Percentiles rank a stretch among this genome's conserved stretches.
These are phyloP conservation scores for Calonectria henricotiae DNA, from an alignment of 2,329 filamentous ascomycete genomes.

Conservation along the genomic window DNA sequence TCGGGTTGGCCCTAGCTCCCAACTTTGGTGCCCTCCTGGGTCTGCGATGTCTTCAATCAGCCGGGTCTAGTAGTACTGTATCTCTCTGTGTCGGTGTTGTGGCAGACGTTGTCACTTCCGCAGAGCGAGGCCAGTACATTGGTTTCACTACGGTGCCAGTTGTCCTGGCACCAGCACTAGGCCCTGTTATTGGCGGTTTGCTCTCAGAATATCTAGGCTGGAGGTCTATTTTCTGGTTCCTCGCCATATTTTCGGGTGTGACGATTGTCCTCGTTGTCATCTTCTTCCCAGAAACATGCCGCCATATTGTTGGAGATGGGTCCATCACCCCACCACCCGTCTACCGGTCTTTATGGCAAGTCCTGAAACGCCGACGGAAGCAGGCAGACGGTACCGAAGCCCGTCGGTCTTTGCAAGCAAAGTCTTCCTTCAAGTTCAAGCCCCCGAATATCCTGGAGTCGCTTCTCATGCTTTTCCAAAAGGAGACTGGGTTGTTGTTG, in stretches of 20 bases:
- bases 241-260: constrained; percentile 65
- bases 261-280: constrained; percentile 63
- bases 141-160: constrained; percentile 67
- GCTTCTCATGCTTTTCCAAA: constrained; percentile 61
- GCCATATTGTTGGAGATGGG: constrained; percentile 69
- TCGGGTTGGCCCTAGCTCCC: constrained; percentile 68
- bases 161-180: constrained; percentile 66
- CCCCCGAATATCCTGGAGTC: constrained; percentile 62
- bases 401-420: constrained; percentile 35
- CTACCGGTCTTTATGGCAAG: constrained; percentile 58
- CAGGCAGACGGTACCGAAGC: constrained; percentile 15
- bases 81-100: constrained; percentile 74
- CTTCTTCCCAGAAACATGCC: constrained; percentile 71
- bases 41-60: constrained; percentile 71
- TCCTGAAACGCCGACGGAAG: constrained; percentile 47
- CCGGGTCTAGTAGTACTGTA: constrained; percentile 73
- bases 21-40: constrained; percentile 68
- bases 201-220: constrained; percentile 73
- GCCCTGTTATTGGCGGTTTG: constrained; percentile 74
- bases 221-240: constrained; percentile 76
- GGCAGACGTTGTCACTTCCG: constrained; percentile 75
- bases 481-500: constrained; percentile 64
- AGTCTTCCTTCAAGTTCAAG: constrained; percentile 57
- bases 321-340: constrained; percentile 61
- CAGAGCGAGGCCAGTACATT: constrained; percentile 75